Conservation (phyloP, 495 filamentous ascomycete species). For the Annulohypoxylon nitens region DNA sequence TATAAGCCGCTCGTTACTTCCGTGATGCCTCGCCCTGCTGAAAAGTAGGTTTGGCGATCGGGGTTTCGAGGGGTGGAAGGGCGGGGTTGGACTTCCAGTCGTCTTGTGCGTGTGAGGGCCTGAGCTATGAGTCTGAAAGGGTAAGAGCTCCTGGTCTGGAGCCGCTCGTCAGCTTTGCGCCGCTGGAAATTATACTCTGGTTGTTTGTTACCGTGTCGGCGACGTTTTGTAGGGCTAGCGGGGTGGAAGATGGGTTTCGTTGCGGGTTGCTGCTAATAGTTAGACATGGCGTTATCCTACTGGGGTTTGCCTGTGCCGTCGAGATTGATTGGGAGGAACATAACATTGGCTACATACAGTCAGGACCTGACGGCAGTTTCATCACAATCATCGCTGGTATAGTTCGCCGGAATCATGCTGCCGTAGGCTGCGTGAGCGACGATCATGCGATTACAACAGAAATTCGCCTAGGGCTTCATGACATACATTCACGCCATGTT, state of each 20-base stretch:
- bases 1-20: slow-evolving; percentile 51
- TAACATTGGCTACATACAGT: slow-evolving; percentile 59
- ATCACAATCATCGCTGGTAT: slow-evolving; percentile 47
- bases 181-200: slow-evolving; percentile 73
- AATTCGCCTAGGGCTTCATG: slow-evolving; percentile 37
- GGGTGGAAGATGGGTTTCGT: slow-evolving; percentile 53
- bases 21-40: slow-evolving; percentile 53
- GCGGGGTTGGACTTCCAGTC: slow-evolving; percentile 61
- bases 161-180: slow-evolving; percentile 71
- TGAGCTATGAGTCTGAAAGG: slow-evolving; percentile 71
- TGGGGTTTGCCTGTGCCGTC: slow-evolving; percentile 29
- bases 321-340: slow-evolving; percentile 55
- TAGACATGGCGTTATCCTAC: slow-evolving; percentile 34
- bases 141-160: slow-evolving; percentile 72
- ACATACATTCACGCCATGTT: slow-evolving; percentile 49
- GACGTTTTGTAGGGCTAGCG: slow-evolving; percentile 51
- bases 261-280: slow-evolving; percentile 53
- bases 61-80: slow-evolving; percentile 54
- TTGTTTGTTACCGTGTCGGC: slow-evolving; percentile 62
- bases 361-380: slow-evolving; percentile 48
- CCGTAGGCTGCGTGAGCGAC: slow-evolving; percentile 52
- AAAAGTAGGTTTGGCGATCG: slow-evolving; percentile 55
- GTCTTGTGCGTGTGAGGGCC: slow-evolving; percentile 55
- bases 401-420: slow-evolving; percentile 61
- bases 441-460: slow-evolving; percentile 57